A percentile compares a stretch with the other conserved stretches of the same genome.
Conservation (phyloP, 2,329 filamentous ascomycete genomes). For the Sphaerulina vaccinii region DNA sequence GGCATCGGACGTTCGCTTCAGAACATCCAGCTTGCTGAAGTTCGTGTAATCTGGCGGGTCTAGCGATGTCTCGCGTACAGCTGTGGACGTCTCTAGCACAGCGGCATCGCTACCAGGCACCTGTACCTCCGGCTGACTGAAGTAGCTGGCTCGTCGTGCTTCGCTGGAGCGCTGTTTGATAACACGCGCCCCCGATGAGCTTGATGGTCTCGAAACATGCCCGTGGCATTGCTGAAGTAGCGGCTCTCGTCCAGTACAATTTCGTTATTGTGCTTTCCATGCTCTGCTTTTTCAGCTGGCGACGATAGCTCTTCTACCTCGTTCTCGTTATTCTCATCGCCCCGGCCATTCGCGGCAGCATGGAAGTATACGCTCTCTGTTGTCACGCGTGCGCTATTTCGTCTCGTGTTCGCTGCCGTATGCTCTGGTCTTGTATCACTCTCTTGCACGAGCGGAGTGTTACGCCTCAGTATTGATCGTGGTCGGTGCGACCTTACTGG, state of each 20-base stretch:
- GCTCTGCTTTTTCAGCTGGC: neutral
- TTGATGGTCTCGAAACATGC: constrained; percentile 17
- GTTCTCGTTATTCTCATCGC: no score
- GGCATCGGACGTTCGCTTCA: constrained; percentile 15
- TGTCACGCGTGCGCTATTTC: constrained; percentile 26
- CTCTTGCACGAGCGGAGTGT: constrained; percentile 10
- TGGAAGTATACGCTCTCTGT: constrained; percentile 6
- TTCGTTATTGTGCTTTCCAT: constrained; percentile 26
- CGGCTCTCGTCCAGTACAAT: constrained; percentile 21
- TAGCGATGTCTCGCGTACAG: constrained; percentile 8
- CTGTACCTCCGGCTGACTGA: constrained; percentile 18
- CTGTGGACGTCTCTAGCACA: constrained; percentile 29
- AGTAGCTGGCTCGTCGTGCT: constrained; percentile 16
- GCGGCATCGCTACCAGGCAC: constrained; percentile 26
- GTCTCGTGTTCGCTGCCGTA: constrained; percentile 31
- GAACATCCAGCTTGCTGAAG: constrained; percentile 16
- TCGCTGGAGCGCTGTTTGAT: constrained; percentile 22
- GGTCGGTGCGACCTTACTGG: constrained; percentile 9
- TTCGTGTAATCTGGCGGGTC: constrained; percentile 20
- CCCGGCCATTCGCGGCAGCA: neutral
- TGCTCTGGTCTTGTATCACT: constrained; percentile 18
- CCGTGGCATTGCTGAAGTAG: constrained; percentile 29
- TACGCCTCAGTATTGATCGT: constrained; percentile 31
- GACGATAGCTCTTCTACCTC: neutral
- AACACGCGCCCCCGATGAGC: constrained; percentile 9